phyloP scores from a whole-genome alignment of 768 basidiomycete species.

The Gelatoporia subvermispora region DNA sequence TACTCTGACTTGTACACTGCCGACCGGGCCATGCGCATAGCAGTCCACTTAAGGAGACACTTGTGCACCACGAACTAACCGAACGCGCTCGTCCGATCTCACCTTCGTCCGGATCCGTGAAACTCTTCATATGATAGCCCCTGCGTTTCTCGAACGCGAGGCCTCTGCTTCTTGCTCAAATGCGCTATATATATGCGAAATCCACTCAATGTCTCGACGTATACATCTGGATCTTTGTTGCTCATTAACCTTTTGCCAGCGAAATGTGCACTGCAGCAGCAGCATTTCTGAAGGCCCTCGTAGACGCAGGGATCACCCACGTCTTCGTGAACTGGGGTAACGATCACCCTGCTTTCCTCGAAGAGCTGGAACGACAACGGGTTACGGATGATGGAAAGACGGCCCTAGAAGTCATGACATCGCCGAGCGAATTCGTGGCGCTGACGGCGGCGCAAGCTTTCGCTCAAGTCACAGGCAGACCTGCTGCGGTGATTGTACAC shows the following conservation, averaged over 20 bases:
- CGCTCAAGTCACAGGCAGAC: constrained; percentile 57
- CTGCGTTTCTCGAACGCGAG: not conserved
- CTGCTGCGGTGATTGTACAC: constrained; percentile 70
- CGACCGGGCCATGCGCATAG: too few relatives aligned
- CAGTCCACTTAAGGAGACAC: too few relatives aligned
- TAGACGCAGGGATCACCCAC: constrained; percentile 57
- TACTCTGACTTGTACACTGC: too few relatives aligned
- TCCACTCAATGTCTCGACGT: too few relatives aligned
- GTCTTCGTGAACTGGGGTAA: constrained; percentile 76
- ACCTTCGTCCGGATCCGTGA: not conserved
- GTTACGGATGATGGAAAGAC: constrained; percentile 32
- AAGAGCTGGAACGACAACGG: constrained; percentile 60
- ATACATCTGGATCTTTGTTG: too few relatives aligned
- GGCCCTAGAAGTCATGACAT: constrained; percentile 52
- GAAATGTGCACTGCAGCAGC: constrained; percentile 53
- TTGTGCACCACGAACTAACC: not conserved
- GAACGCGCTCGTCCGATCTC: not conserved
- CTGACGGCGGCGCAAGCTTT: constrained; percentile 70
- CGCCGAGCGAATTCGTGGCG: constrained; percentile 76
- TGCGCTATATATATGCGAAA: too few relatives aligned
- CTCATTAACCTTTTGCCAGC: not conserved
- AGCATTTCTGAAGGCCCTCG: constrained; percentile 52
- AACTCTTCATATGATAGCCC: not conserved
- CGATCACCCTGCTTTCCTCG: constrained; percentile 68
- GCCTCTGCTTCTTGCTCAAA: not conserved